Evolutionary conservation across 768 basidiomycete species (phyloP), one percentile per base, ranked within the genome.

Genomic region (Leccinum obscurum): DNA sequence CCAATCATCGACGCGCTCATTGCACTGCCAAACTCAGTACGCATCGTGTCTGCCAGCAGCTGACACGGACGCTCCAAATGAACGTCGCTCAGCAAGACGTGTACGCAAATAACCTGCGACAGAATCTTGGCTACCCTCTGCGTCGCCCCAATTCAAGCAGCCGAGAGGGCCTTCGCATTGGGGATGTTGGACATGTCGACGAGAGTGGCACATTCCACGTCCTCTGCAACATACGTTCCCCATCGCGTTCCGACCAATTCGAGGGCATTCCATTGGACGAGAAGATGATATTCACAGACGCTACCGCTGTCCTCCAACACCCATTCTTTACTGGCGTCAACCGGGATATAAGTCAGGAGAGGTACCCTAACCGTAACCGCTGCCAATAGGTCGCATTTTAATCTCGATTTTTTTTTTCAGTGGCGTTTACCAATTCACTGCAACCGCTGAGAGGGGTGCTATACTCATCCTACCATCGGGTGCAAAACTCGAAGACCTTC

Each of bases 101-200:
- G 9, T 72, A 70, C 39, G 58, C 60, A n/a, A 49, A 53, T 3
- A 60, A 54, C 56, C 14, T 57, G 37, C 17, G 28, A 56, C 56
- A 62, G 59, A 3, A 62, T 63, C 28, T 17, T 24, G 76, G 76
- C 1, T 71, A 70, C 55, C 73, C 73, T 13, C 58, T 76, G 14
- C 73, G 69, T 66, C 58, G 59, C 35, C 75, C 75, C 4, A 65
- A 68, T 14, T 68, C 70, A 4, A 59, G 69, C 32, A 39, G 48
- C n/a, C 30, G 32, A 10, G 72, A 76, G 15, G 75, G 76, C 1
- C 56, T 73, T 15, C 68, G 60, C 28, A 73, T 77, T 15, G 76
- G 76, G 1, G 76, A 78, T 59, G 71, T 77, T 8, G 74, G 73
- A 8, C 62, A 72, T 28, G 52, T 77, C 14, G 67, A 68, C 6